A percentile compares a stretch with the other conserved stretches of the same genome.
These are phyloP conservation scores for Cryptococcus hybrid DNA, from an alignment of 1,284 basidiomycete genomes.

Conservation along the genomic window DNA sequence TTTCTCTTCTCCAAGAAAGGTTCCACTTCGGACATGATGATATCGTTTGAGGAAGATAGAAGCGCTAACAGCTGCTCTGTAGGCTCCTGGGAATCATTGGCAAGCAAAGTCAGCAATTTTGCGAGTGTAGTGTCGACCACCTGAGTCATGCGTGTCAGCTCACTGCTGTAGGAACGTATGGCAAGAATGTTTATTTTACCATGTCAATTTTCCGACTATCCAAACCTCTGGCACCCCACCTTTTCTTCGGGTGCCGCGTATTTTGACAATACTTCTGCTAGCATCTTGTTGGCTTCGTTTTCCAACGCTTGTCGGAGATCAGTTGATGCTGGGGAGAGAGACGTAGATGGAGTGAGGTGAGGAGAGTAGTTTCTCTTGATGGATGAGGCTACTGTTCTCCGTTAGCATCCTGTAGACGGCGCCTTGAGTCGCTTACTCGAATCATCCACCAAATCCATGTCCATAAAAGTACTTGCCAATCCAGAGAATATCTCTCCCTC, in stretches of 20 bases:
- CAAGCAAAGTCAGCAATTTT: conserved; percentile 62
- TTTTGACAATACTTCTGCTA: conserved; percentile 50
- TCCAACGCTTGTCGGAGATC: conserved; percentile 35
- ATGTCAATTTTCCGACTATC: conserved; percentile 49
- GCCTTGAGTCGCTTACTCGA: conserved; percentile 43
- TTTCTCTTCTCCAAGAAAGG: conserved; percentile 61
- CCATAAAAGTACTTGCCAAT: conserved; percentile 14
- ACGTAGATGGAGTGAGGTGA: conserved; percentile 43
- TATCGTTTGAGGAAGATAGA: conserved; percentile 60
- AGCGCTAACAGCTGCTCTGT: conserved; percentile 63
- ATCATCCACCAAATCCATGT: conserved; percentile 40
- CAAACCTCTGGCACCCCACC: conserved; percentile 35
- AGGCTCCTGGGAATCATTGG: conserved; percentile 51
- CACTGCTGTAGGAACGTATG: neutral
- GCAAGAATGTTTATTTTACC: conserved; percentile 17
- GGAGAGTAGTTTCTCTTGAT: conserved; percentile 48
- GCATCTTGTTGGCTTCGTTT: conserved; percentile 43
- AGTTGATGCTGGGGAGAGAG: conserved; percentile 35
- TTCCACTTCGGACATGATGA: conserved; percentile 66
- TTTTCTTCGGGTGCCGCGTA: conserved; percentile 44
- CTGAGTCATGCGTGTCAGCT: conserved; percentile 45
- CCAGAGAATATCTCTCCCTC: conserved; percentile 48
- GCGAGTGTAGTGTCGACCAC: conserved; percentile 79
- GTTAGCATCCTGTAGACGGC: too few relatives aligned
- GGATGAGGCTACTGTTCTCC: conserved; percentile 36